Conservation (phyloP, 108 stramenopile species). For the Nannochloropsis oceanica region DNA sequence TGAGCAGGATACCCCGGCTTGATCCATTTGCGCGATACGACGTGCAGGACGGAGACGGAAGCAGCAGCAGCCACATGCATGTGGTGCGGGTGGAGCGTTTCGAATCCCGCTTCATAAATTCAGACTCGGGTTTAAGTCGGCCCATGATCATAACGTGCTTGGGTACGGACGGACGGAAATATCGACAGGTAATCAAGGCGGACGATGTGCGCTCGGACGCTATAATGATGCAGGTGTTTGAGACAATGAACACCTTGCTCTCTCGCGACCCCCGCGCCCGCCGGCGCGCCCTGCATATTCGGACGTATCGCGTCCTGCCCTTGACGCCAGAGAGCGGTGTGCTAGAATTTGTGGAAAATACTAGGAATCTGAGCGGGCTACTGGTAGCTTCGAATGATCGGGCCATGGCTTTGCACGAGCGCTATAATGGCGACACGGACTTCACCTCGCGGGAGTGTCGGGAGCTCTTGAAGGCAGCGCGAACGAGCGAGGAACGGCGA, state of each 20-base stretch:
- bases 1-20: background rate
- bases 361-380: constrained; percentile 45
- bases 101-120: background rate
- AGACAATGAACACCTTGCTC: constrained; percentile 66
- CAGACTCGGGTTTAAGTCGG: constrained; percentile 8
- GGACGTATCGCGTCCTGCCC: constrained; percentile 74
- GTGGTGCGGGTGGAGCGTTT: background rate
- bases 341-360: constrained; percentile 88
- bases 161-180: constrained; percentile 8
- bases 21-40: background rate
- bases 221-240: constrained; percentile 90
- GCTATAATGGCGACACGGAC: background rate
- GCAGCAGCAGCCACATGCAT: background rate
- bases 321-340: constrained; percentile 72
- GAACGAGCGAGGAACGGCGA: constrained; percentile 28
- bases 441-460: background rate
- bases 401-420: background rate
- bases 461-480: background rate
- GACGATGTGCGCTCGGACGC: constrained; percentile 96
- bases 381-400: background rate
- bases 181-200: constrained; percentile 37
- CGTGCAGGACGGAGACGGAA: background rate
- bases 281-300: constrained; percentile 40
- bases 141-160: constrained; percentile 31
- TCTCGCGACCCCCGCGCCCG: constrained; percentile 2